Evolutionary conservation across 371 early-diverging fungal species (phyloP).

Genomic region (Mucor mucedo): DNA sequence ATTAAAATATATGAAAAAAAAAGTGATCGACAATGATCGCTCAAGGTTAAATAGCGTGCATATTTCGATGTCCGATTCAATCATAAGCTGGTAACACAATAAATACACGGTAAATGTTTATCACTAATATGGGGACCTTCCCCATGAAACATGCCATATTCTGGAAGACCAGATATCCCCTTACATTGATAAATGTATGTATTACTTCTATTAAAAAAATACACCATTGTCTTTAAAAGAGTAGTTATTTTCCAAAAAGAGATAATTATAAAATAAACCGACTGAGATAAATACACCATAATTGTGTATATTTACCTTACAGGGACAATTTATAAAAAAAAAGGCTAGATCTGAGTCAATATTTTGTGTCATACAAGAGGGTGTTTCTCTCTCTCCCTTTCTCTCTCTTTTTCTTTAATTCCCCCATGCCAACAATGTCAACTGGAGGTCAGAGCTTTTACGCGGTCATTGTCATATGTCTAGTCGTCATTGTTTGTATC

Average conservation of each 20-base stretch:
- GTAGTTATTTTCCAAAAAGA: background rate
- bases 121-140: no score
- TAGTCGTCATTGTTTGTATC: background rate
- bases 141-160: no score
- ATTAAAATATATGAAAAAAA: no score
- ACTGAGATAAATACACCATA: background rate
- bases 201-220: no score
- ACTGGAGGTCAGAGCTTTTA: conserved; percentile 1
- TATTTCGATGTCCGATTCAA: no score
- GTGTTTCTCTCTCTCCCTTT: background rate
- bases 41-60: no score
- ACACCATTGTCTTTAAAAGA: no score
- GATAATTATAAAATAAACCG: background rate
- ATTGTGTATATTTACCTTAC: conserved; percentile 8
- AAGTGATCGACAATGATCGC: no score
- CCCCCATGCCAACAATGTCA: background rate
- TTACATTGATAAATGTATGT: no score
- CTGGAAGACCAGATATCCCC: no score
- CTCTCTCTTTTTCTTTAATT: background rate
- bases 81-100: no score
- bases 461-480: conserved; percentile 10
- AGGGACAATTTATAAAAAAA: background rate
- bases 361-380: background rate
- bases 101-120: no score
- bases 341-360: conserved; percentile 3